These are phyloP conservation scores for Cercophora scortea DNA, from an alignment of 495 filamentous ascomycete genomes.

Conservation along the genomic window DNA sequence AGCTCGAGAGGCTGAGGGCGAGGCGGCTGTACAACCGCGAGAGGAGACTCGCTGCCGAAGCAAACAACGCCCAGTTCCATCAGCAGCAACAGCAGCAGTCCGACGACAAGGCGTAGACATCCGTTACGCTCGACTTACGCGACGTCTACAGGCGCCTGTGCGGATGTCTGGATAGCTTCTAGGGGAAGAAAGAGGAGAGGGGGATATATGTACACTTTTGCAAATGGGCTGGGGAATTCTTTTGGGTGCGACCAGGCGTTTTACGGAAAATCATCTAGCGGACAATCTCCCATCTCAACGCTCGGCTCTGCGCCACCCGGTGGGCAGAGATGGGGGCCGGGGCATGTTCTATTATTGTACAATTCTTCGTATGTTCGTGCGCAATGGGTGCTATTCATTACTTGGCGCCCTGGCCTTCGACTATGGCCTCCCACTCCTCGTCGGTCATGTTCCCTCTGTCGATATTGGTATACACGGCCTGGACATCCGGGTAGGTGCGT, in stretches of 20 bases:
- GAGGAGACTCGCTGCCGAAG: slow-evolving; percentile 49
- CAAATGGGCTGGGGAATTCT: not conserved
- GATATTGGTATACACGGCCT: slow-evolving; percentile 61
- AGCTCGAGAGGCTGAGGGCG: slow-evolving; percentile 65
- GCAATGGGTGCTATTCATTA: not conserved
- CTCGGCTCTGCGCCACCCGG: not conserved
- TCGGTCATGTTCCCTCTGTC: slow-evolving; percentile 34
- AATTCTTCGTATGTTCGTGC: not conserved
- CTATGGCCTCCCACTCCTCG: slow-evolving; percentile 41
- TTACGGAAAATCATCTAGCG: not conserved
- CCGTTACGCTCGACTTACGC: too few relatives aligned
- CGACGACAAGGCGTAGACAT: slow-evolving; percentile 1
- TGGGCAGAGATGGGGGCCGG: not conserved
- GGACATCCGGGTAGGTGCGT: slow-evolving; percentile 54
- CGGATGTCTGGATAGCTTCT: too few relatives aligned
- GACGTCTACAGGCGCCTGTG: too few relatives aligned
- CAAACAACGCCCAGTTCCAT: slow-evolving; percentile 27
- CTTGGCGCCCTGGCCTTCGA: slow-evolving; percentile 37
- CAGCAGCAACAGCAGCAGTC: slow-evolving; percentile 11
- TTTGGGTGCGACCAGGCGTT: not conserved
- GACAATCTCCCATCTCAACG: not conserved
- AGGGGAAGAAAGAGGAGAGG: not conserved
- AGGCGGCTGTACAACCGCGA: slow-evolving; percentile 52
- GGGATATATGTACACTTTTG: not conserved
- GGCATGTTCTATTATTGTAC: not conserved